These are phyloP conservation scores for Fusarium lyarnte DNA, from an alignment of 2,329 filamentous ascomycete genomes.

Conservation along the genomic window DNA sequence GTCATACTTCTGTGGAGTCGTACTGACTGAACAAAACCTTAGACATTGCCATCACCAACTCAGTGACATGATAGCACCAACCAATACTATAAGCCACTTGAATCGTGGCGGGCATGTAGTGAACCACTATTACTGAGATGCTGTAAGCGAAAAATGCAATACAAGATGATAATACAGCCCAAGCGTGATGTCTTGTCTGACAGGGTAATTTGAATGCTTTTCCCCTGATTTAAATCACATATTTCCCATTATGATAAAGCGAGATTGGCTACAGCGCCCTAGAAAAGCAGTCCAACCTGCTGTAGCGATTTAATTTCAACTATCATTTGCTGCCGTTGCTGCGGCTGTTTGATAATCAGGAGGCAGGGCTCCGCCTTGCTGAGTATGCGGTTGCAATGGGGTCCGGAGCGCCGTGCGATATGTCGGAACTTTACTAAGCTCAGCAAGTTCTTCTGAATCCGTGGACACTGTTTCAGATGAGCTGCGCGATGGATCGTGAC, in stretches of 20 bases:
- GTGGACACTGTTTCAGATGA: constrained; percentile 62
- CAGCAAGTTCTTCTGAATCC: constrained; percentile 67
- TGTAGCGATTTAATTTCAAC: background rate
- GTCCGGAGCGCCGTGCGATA: constrained; percentile 78
- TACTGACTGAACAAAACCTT: background rate
- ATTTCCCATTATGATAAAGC: too few relatives aligned
- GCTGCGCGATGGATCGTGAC: constrained; percentile 54
- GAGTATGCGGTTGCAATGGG: constrained; percentile 62
- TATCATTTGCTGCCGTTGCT: background rate
- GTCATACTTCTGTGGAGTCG: background rate
- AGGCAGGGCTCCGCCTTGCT: constrained; percentile 59
- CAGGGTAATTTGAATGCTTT: background rate
- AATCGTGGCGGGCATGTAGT: background rate
- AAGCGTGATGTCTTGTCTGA: background rate
- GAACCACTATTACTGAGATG: background rate
- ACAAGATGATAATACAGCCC: background rate
- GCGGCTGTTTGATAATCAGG: constrained; percentile 69
- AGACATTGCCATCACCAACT: background rate
- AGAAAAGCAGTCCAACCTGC: fast-evolving
- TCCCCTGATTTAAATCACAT: background rate
- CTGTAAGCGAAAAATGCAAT: background rate
- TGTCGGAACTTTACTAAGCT: constrained; percentile 77
- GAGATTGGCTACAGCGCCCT: fast-evolving
- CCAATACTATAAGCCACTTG: background rate
- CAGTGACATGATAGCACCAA: background rate